Conservation (phyloP, 2,329 filamentous ascomycete genomes). For the Diatrype stigma region DNA sequence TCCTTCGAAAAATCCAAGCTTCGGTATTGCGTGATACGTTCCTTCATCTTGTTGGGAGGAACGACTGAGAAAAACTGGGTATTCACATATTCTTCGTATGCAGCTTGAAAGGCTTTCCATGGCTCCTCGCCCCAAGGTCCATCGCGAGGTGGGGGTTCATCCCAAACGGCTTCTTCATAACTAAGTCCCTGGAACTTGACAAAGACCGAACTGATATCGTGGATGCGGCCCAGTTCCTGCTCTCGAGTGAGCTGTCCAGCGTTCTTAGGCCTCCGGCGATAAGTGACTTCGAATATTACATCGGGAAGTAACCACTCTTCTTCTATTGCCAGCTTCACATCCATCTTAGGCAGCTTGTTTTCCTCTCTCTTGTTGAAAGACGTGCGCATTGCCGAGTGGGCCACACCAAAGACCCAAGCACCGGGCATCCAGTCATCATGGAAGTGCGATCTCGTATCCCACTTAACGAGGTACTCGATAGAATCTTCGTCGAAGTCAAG, state of each 20-base stretch:
- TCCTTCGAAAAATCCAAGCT: conserved; percentile 59
- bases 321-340: conserved; percentile 73
- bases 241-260: conserved; percentile 55
- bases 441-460: conserved; percentile 75
- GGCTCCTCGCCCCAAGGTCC: conserved; percentile 44
- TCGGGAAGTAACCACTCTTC: conserved; percentile 83
- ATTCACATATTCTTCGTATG: conserved; percentile 81
- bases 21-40: conserved; percentile 66
- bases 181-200: conserved; percentile 91
- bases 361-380: conserved; percentile 71
- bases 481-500: conserved; percentile 64
- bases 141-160: conserved; percentile 67
- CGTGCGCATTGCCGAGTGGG: conserved; percentile 58
- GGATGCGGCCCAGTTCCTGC: conserved; percentile 66
- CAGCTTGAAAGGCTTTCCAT: conserved; percentile 75
- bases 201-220: conserved; percentile 67
- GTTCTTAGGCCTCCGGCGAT: conserved; percentile 44
- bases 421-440: conserved; percentile 85
- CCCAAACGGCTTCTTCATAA: conserved; percentile 92
- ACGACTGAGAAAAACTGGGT: conserved; percentile 66
- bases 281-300: conserved; percentile 81
- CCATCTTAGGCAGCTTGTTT: conserved; percentile 62
- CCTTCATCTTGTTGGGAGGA: conserved; percentile 55
- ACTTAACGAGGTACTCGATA: conserved; percentile 93
- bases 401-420: conserved; percentile 78